Evolutionary conservation across 371 early-diverging fungal genomes (phyloP), one percentile per base, ranked within the genome.

Genomic region (Polyrhizophydium stewartii): DNA sequence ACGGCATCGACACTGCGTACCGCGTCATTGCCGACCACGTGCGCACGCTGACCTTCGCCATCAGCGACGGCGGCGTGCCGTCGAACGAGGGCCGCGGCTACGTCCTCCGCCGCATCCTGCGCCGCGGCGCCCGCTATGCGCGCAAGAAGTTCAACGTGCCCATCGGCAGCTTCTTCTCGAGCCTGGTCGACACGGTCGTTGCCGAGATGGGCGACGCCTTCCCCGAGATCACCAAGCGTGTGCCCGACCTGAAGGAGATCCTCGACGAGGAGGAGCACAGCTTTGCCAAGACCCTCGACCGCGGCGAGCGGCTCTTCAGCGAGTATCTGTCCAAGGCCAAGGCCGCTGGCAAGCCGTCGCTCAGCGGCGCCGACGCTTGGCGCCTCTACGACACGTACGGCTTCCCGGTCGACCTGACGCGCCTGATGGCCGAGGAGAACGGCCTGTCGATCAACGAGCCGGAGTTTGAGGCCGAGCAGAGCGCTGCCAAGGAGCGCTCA

Each of bases 71-170:
- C 50, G 96, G 98, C 65, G 83, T 92, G 27, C 99, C 99, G 40
- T 90, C 92, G 59, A 97, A 94, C 73, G 99, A 98, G 70, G 99
- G 99, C 38, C 91, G 98, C 68, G 99, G 99, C 63, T 99, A 99
- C 74, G 99, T 99, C 1, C 79, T 99, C 64, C 89, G 99, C 64
- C 90, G 99, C 72, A 99, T 99, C 65, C 83, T 98, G 43, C 86
- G 99, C 58, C 89, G 99, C 64, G 99, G 97, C 67, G 93, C 92
- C 30, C 87, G 99, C 58, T 99, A 94, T 78, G 94, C 90, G 33
- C 87, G 98, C 70, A 89, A 89, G 66, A 93, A 94, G 77, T 92
- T 99, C 58, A 81, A 87, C 61, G 89, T 91, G 30, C 87, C 91
- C 59, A 89, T 93, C 53, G 97, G 96, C 53, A 81, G 67, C 66